phyloP scores from a whole-genome alignment of 768 basidiomycete genomes.

The Mycena belliarum region DNA sequence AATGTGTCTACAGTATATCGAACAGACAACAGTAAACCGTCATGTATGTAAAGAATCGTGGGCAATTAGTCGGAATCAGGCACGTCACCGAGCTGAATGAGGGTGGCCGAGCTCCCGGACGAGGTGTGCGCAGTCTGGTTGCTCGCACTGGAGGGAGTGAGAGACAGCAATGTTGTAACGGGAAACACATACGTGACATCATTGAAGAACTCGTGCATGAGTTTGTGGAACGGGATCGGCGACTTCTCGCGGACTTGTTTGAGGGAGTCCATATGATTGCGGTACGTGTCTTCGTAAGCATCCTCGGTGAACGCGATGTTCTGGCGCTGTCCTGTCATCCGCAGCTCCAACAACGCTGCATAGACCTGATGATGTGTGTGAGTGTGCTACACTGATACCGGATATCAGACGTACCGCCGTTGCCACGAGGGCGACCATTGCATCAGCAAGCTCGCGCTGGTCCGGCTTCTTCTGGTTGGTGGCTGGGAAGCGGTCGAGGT shows the following conservation, averaged over 20 bases:
- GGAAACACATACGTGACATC: not conserved
- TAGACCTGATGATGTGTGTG: not conserved
- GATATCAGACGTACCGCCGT: conserved; percentile 1
- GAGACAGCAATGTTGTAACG: not conserved
- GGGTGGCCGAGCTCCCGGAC: conserved; percentile 6
- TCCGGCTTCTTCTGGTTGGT: not conserved
- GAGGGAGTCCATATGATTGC: conserved; percentile 1
- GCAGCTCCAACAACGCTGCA: not conserved
- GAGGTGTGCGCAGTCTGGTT: not conserved
- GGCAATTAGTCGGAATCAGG: not conserved
- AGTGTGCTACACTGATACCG: no score
- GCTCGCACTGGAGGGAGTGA: not conserved
- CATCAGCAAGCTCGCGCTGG: not conserved
- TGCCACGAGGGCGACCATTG: not conserved
- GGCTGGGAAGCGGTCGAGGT: conserved; percentile 4
- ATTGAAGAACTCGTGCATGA: conserved; percentile 1
- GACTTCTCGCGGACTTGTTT: not conserved
- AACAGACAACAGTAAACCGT: no score
- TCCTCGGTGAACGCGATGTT: conserved; percentile 4
- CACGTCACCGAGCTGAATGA: conserved; percentile 3
- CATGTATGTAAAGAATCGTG: not conserved
- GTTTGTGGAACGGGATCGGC: not conserved
- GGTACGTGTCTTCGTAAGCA: not conserved
- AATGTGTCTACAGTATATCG: not conserved
- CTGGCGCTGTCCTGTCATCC: conserved; percentile 4